These are phyloP conservation scores for Fragaria iinumae DNA, from an alignment of 306 rosid genomes.

Conservation along the genomic window DNA sequence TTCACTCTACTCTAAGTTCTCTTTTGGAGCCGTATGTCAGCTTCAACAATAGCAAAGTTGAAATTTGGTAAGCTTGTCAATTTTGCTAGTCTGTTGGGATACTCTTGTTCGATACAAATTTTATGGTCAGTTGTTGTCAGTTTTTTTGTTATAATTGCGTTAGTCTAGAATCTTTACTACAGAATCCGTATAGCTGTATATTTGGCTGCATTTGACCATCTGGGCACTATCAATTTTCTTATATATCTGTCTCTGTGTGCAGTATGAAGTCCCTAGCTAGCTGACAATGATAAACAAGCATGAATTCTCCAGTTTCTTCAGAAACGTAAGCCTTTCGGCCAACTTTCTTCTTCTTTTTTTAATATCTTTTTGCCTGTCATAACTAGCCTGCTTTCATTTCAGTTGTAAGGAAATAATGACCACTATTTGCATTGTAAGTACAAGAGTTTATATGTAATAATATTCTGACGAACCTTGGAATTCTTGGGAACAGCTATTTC, in stretches of 20 bases:
- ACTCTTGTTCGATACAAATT: no score
- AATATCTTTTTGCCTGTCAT: background rate
- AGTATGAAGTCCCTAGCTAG: background rate
- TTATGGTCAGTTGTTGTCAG: no score
- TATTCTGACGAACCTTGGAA: constrained; percentile 14
- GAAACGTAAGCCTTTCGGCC: background rate
- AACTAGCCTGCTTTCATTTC: background rate
- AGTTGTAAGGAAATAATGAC: background rate
- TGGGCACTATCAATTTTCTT: background rate
- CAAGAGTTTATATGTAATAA: background rate
- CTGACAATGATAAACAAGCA: background rate
- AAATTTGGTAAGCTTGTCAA: background rate
- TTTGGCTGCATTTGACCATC: background rate
- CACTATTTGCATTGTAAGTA: background rate
- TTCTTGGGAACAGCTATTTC: constrained; percentile 3
- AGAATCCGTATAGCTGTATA: background rate
- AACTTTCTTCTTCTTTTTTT: background rate
- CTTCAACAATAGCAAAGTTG: background rate
- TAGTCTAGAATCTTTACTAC: background rate
- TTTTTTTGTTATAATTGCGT: background rate
- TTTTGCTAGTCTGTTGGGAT: background rate
- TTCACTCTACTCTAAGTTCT: background rate
- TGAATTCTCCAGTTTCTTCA: background rate
- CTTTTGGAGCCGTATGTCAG: background rate
- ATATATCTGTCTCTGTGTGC: background rate